These are phyloP conservation scores for Penicillium angulare DNA, from an alignment of 495 filamentous ascomycete genomes.

Conservation along the genomic window DNA sequence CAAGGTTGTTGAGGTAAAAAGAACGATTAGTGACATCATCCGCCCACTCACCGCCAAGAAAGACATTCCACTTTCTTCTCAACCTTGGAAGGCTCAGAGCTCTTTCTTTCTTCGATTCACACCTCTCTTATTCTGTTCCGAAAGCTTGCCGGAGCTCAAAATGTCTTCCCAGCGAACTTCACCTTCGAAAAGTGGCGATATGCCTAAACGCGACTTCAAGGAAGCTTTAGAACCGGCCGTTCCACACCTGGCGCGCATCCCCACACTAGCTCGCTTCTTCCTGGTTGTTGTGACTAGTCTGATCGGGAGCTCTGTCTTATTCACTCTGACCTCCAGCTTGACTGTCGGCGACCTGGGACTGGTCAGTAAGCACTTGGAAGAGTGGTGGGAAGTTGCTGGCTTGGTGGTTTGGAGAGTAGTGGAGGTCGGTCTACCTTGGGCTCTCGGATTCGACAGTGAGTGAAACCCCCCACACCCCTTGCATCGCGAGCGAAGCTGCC, in stretches of 20 bases:
- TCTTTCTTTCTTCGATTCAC: too few relatives aligned
- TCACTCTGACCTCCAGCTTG: conserved; percentile 50
- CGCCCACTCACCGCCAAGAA: conserved; percentile 28
- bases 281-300: conserved; percentile 65
- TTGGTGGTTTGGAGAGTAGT: conserved; percentile 66
- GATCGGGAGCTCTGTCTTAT: conserved; percentile 53
- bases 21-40: conserved; percentile 35
- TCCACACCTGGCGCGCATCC: conserved; percentile 30
- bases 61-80: conserved; percentile 15
- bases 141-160: background rate
- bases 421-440: conserved; percentile 70
- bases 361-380: conserved; percentile 59
- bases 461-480: conserved; percentile 1
- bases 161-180: conserved; percentile 18
- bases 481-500: background rate
- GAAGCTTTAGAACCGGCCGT: conserved; percentile 2
- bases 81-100: too few relatives aligned
- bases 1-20: background rate
- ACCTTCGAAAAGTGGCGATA: background rate
- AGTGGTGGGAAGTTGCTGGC: conserved; percentile 58
- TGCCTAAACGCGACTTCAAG: conserved; percentile 14
- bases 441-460: conserved; percentile 65
- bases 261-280: conserved; percentile 55
- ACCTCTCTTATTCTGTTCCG: background rate
- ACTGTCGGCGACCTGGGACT: conserved; percentile 56